Conservation (phyloP, 306 rosid genomes). For the Betula pendula region DNA sequence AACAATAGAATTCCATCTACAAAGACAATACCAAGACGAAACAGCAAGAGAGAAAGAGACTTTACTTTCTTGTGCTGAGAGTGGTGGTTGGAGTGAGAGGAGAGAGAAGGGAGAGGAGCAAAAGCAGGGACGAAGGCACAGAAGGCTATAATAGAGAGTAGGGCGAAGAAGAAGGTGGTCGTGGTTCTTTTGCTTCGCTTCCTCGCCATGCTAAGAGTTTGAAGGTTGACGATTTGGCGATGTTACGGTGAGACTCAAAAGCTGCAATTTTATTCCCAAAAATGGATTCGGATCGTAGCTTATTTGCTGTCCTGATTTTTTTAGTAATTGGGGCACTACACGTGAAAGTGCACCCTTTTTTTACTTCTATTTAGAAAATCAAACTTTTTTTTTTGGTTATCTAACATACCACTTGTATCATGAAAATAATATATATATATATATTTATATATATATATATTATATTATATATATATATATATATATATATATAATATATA, state of each 20-base stretch:
- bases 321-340: too few species aligned
- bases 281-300: too few species aligned
- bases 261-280: too few species aligned
- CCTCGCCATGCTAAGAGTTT: slow-evolving; percentile 1
- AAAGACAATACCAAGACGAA: background rate
- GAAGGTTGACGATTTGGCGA: background rate
- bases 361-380: too few species aligned
- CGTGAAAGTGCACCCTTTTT: too few species aligned
- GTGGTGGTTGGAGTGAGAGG: background rate
- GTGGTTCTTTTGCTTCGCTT: slow-evolving; percentile 4
- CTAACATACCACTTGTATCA: too few species aligned
- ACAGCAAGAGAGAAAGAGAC: background rate
- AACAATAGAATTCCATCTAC: background rate
- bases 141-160: background rate
- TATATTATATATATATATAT: too few species aligned
- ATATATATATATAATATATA: too few species aligned
- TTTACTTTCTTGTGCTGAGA: slow-evolving; percentile 6
- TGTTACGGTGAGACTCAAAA: background rate
- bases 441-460: too few species aligned
- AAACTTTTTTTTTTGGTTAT: too few species aligned
- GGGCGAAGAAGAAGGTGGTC: background rate
- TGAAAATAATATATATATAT: too few species aligned
- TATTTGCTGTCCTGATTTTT: too few species aligned
- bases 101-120: slow-evolving; percentile 10
- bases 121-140: slow-evolving; percentile 12